Evolutionary conservation across 768 basidiomycete species (phyloP).

Genomic region (Artomyces pyxidatus): DNA sequence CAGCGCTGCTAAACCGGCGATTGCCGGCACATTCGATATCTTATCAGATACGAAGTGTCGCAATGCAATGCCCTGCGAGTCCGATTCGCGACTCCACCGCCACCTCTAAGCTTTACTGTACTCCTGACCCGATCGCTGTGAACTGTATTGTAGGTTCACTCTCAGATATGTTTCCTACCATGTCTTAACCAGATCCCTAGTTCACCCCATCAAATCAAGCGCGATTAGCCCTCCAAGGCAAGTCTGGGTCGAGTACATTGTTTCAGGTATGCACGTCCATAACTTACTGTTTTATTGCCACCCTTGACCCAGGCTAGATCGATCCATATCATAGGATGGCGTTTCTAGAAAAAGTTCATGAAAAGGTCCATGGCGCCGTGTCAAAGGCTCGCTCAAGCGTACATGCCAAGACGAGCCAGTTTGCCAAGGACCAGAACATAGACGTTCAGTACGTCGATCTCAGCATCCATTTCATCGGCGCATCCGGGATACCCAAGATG

Average conservation of each 20-base stretch:
- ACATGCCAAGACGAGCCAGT: conserved; percentile 24
- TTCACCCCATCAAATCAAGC: background rate
- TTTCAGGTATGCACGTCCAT: too few species aligned
- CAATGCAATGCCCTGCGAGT: too few species aligned
- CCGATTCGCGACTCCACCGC: too few species aligned
- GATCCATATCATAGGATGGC: background rate
- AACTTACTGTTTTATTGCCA: background rate
- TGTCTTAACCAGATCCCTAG: conserved; percentile 40
- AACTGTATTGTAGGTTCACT: too few species aligned
- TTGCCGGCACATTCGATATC: too few species aligned
- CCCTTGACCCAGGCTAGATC: background rate
- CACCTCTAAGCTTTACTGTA: too few species aligned
- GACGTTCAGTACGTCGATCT: conserved; percentile 46
- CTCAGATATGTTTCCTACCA: too few species aligned
- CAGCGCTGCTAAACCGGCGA: too few species aligned
- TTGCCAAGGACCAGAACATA: conserved; percentile 27
- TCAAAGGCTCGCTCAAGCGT: conserved; percentile 14
- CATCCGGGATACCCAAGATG: conserved; percentile 60
- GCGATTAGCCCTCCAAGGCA: background rate
- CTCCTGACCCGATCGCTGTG: too few species aligned
- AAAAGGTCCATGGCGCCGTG: conserved; percentile 3
- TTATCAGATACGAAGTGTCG: too few species aligned
- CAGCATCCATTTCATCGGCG: conserved; percentile 64
- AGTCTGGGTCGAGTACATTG: background rate
- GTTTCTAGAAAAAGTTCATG: too few species aligned